phyloP scores from a whole-genome alignment of 2,329 filamentous ascomycete species.

The Coniella vitis region DNA sequence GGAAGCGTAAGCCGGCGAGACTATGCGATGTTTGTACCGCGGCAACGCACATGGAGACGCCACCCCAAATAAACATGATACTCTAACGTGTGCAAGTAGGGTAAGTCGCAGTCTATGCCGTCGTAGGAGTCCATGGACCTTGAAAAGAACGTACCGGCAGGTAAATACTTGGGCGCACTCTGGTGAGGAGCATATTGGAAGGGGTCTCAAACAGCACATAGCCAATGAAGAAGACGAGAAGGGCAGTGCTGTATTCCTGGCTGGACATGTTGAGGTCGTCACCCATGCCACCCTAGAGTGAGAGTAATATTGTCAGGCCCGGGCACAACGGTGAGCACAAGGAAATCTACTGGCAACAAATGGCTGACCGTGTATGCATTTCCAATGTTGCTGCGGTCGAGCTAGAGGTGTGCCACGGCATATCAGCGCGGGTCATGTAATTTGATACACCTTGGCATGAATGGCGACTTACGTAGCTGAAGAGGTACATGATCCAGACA shows the following conservation, averaged over 20 bases:
- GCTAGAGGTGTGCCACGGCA: neutral
- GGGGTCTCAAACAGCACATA: slow-evolving; percentile 39
- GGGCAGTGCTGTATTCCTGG: slow-evolving; percentile 34
- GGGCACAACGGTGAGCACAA: too few relatives aligned
- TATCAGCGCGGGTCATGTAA: slow-evolving; percentile 12
- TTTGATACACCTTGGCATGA: too few relatives aligned
- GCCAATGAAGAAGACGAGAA: slow-evolving; percentile 32
- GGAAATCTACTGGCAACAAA: neutral
- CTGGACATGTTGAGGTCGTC: slow-evolving; percentile 34
- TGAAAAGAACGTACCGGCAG: slow-evolving; percentile 19
- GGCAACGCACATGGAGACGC: slow-evolving; percentile 32
- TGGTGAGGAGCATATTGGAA: slow-evolving; percentile 38
- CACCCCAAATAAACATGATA: slow-evolving; percentile 34
- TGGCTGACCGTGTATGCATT: slow-evolving; percentile 35
- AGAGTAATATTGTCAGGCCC: neutral
- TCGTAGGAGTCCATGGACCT: too few relatives aligned
- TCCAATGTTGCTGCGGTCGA: slow-evolving; percentile 13
- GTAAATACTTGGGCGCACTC: slow-evolving; percentile 32
- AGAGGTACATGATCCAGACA: slow-evolving; percentile 33
- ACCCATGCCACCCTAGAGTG: slow-evolving; percentile 25
- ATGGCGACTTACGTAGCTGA: slow-evolving; percentile 36
- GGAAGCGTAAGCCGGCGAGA: slow-evolving; percentile 13
- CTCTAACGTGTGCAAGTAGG: neutral
- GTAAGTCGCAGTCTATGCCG: too few relatives aligned
- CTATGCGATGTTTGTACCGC: slow-evolving; percentile 27